Evolutionary conservation across 2,329 filamentous ascomycete genomes (phyloP), one percentile per base, ranked within the genome.

Genomic region (Trichoderma citrinoviride): DNA sequence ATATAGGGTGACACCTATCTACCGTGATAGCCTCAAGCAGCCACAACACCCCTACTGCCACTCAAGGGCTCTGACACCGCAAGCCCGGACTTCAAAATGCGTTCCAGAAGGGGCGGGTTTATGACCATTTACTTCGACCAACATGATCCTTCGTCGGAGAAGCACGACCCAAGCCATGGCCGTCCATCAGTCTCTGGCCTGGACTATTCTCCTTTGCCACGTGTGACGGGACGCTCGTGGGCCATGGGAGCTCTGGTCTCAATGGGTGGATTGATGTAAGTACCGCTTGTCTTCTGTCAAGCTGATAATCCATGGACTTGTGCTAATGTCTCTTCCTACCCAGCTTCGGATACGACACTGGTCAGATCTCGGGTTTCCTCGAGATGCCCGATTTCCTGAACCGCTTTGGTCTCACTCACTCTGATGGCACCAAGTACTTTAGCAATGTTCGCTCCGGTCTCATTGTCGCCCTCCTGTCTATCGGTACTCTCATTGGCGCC

Each of bases 401-500:
- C 5, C 79, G 84, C 3, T 87, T 87, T 66, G 83, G 79, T 17
- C 71, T 83, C 65, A 70, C 71, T 3, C 70, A 77, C 7, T 63
- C 73, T 21, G 67, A 81, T 5, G 80, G 78, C n/a, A 67, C 75
- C 0, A 73, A 73, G 12, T 72, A 71, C 21, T 88, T 88, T 61
- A 81, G 77, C 65, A 80, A 81, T 29, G 83, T 82, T 6, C 79
- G 85, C 41, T 84, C 83, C 47, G 86, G 86, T 29, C 81, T 86
- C 10, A 86, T 88, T 40, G 85, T 87, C 58, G 83, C 77, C 50
- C 77, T 88, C 7, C 77, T 86, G 12, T 85, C 83, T 17, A 86
- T 87, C 64, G 85, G 85, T 50, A 87, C 85, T 0, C 78, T 89
- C 4, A 75, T 88, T 47, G 87, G 87, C 25, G 85, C 86, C 7